A percentile compares a stretch with the other conserved stretches of the same genome.
Evolutionary conservation across 768 basidiomycete species (phyloP).

Genomic region (Kwoniella botswanensis): DNA sequence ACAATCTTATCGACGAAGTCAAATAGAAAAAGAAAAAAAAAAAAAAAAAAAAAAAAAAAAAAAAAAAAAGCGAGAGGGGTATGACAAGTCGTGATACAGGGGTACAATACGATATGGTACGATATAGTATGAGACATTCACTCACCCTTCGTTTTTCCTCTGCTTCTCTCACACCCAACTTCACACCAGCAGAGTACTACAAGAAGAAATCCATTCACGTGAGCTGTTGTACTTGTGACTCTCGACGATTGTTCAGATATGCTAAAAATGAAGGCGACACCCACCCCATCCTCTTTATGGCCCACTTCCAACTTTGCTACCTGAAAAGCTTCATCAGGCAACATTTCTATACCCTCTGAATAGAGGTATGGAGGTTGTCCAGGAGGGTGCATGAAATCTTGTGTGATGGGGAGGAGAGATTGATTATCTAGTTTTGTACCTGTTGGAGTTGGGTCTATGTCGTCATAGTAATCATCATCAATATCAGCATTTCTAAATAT

Average conservation of each 20-base stretch:
- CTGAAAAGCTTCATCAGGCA: conserved; percentile 30
- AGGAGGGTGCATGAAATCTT: conserved; percentile 22
- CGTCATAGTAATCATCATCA: background rate
- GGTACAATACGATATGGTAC: background rate
- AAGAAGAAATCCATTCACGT: background rate
- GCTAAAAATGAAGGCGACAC: conserved; percentile 10
- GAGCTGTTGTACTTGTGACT: background rate
- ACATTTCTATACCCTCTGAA: conserved; percentile 27
- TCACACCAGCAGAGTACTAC: conserved; percentile 43
- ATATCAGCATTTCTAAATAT: background rate
- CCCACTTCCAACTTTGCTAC: conserved; percentile 40
- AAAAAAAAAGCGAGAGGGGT: too few relatives aligned
- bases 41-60: too few relatives aligned
- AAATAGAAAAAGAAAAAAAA: too few relatives aligned
- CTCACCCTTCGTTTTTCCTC: conserved; percentile 44
- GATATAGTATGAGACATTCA: background rate
- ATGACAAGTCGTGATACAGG: too few relatives aligned
- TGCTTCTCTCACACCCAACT: conserved; percentile 42
- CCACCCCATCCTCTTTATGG: conserved; percentile 43
- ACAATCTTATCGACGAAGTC: too few relatives aligned
- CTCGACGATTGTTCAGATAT: too few relatives aligned
- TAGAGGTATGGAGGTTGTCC: conserved; percentile 23
- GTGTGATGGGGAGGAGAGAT: conserved; percentile 30
- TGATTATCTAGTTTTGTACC: conserved; percentile 27
- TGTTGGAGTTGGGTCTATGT: conserved; percentile 33